Evolutionary conservation across 2,329 filamentous ascomycete genomes (phyloP).

Genomic region (Sporothrix humicola): DNA sequence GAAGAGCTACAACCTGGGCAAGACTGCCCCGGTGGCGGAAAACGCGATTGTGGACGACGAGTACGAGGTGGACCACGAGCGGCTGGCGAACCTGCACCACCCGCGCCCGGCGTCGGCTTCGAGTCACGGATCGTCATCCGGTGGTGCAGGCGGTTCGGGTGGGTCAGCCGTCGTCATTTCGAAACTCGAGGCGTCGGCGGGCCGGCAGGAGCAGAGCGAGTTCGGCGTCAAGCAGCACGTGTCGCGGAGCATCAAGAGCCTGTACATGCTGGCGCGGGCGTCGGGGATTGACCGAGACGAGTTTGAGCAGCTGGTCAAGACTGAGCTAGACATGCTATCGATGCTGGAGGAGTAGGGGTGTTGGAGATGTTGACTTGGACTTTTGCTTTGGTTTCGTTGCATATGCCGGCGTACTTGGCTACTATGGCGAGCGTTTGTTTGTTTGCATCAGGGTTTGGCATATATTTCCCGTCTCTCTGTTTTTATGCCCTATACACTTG

Average conservation of each 20-base stretch:
- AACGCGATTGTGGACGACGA: constrained; percentile 41
- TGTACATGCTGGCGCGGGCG: constrained; percentile 72
- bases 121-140: constrained; percentile 61
- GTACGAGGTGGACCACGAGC: constrained; percentile 47
- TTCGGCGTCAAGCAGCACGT: constrained; percentile 80
- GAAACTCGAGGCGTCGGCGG: constrained; percentile 62
- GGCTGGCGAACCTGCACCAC: constrained; percentile 53
- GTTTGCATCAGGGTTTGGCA: constrained; percentile 16
- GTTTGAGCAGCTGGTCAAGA: constrained; percentile 73
- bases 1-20: neutral
- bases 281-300: constrained; percentile 76
- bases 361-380: constrained; percentile 33
- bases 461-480: neutral
- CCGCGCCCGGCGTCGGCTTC: constrained; percentile 65
- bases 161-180: constrained; percentile 62
- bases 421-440: constrained; percentile 4
- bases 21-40: constrained; percentile 22
- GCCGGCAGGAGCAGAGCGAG: constrained; percentile 66
- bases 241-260: constrained; percentile 75
- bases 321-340: constrained; percentile 72
- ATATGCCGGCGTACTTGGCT: neutral
- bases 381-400: neutral
- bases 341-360: constrained; percentile 65
- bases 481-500: neutral
- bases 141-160: constrained; percentile 49